Conservation (phyloP, 352 stramenopile species). For the Stramenopiles sp. region DNA sequence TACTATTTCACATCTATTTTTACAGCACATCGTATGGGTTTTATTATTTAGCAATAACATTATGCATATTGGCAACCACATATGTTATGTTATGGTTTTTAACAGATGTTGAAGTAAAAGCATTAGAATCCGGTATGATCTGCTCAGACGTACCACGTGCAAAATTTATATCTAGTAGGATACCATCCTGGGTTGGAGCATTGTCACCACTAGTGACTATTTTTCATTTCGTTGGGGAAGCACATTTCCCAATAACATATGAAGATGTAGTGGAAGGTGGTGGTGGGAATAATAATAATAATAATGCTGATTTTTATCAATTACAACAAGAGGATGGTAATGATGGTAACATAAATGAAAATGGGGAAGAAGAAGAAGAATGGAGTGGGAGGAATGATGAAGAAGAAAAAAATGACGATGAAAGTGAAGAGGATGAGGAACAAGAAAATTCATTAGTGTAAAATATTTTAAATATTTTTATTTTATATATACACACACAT, state of each 20-base stretch:
- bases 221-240: neutral
- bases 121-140: neutral
- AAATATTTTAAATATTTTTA: too few relatives aligned
- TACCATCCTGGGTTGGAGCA: neutral
- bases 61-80: neutral
- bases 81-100: neutral
- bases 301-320: neutral
- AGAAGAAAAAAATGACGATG: too few relatives aligned
- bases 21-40: neutral
- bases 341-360: too few relatives aligned
- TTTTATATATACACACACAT: too few relatives aligned
- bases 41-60: neutral
- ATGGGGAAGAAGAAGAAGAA: too few relatives aligned
- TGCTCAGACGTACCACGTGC: neutral
- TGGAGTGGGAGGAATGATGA: too few relatives aligned
- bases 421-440: too few relatives aligned
- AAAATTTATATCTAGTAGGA: neutral
- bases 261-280: neutral
- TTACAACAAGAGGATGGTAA: neutral
- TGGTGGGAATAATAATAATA: neutral
- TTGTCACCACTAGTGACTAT: neutral
- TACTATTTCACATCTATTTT: neutral
- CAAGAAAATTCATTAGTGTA: too few relatives aligned
- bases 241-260: neutral
- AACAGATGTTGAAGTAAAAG: neutral